Base-by-base conservation (phyloP, 371 early-diverging fungal genomes). In the Mortierella sp. region DNA sequence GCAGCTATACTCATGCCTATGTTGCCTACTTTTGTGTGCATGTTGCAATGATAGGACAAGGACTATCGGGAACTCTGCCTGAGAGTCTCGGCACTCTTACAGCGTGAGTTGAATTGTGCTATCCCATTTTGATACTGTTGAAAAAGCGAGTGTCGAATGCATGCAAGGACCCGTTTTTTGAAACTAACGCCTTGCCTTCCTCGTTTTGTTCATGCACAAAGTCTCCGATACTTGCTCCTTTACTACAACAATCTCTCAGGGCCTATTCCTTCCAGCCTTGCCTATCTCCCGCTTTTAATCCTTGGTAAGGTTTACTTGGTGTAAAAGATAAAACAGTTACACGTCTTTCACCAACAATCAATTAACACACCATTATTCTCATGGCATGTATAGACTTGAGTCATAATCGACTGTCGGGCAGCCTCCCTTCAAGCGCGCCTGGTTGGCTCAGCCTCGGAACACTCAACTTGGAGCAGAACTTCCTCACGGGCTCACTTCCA, bases 231-330 rank as follows among this genome's bases (percentile, higher is more conserved):
- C 54, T 73, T 84, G 42, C 75, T 84, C 6, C 73, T 84, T 3
- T 76, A 80, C 70, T 80, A 84, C 60, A 84, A 84, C 73, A 77
- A 74, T 58, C 42, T 84, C 28, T 77, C 80, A 0, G 80, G 84
- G 14, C 57, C 84, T 0, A 84, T 84, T 48, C 84, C 84, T 19
- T 65, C 77, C 3, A 75, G 80, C 26, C 58, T 84, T n/a, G 44
- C 65, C 34, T 72, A 77, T 10, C 44, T 78, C 13, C 84, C 84
- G 10, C 52, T 80, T 31, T 50, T 77, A 9, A 77, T 84, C 44
- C 78, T 84, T 3, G 84, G 84, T 77, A 54, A 28, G 44, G 48
- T 13, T 38, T 34, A 16, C 19, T 75, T 63, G 4, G 38, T 52
- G 10, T 31, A 26, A 26, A 57, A 26, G 57, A 8, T n/a, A 57